These are phyloP conservation scores for Penicillium bialowiezense DNA, from an alignment of 495 filamentous ascomycete species.

Conservation along the genomic window DNA sequence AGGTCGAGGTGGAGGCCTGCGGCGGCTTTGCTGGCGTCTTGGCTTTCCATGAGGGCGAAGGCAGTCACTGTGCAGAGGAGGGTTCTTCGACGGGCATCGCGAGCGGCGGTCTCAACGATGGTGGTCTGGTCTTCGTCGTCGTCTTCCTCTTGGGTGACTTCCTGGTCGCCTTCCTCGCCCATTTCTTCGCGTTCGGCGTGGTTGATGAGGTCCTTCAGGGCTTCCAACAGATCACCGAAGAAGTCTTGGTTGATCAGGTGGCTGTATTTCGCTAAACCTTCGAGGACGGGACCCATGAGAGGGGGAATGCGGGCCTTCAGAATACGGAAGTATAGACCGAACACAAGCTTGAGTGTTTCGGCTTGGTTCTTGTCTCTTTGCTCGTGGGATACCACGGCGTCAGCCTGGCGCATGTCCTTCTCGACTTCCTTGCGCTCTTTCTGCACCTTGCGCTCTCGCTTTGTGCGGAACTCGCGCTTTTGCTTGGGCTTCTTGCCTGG, in stretches of 20 bases:
- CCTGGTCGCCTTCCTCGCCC: slow-evolving; percentile 44
- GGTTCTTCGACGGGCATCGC: slow-evolving; percentile 76
- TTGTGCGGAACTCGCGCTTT: slow-evolving; percentile 74
- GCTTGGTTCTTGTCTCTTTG: slow-evolving; percentile 89
- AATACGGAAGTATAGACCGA: slow-evolving; percentile 91
- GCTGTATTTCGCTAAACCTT: slow-evolving; percentile 87
- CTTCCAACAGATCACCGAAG: slow-evolving; percentile 94
- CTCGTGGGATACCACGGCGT: slow-evolving; percentile 85
- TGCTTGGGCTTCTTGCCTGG: slow-evolving; percentile 64
- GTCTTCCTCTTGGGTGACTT: slow-evolving; percentile 31
- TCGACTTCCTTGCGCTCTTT: slow-evolving; percentile 83
- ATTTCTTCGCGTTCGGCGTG: slow-evolving; percentile 56
- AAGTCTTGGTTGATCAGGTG: slow-evolving; percentile 98
- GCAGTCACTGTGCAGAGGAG: slow-evolving; percentile 96
- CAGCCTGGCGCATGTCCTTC: slow-evolving; percentile 91
- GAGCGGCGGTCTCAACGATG: slow-evolving; percentile 22
- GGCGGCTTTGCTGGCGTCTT: slow-evolving; percentile 69
- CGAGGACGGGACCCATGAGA: slow-evolving; percentile 90
- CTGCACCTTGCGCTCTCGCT: slow-evolving; percentile 67
- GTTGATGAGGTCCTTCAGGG: slow-evolving; percentile 83
- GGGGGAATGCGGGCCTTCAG: slow-evolving; percentile 71
- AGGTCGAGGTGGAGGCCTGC: slow-evolving; percentile 77
- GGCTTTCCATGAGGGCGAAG: slow-evolving; percentile 87
- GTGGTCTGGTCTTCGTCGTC: slow-evolving; percentile 39
- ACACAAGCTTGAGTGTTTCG: slow-evolving; percentile 93